Conservation (phyloP, 2,329 filamentous ascomycete species). For the Aspergillus thermomutatus region DNA sequence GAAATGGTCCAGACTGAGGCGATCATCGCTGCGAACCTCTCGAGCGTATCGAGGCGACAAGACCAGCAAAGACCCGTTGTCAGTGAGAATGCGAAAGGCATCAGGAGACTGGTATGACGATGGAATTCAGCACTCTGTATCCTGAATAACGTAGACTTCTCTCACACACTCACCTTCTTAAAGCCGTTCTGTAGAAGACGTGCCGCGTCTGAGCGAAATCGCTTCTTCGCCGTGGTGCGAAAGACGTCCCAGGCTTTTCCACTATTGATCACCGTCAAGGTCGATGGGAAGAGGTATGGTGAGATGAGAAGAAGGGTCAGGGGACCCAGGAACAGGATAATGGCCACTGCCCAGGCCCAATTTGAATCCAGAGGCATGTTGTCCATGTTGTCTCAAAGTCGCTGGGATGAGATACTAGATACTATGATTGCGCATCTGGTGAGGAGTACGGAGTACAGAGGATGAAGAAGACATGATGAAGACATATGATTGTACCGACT, state of each 20-base stretch:
- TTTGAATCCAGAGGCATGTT: neutral
- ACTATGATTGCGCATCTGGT: neutral
- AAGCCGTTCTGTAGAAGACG: neutral
- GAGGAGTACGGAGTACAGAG: neutral
- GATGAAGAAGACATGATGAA: neutral
- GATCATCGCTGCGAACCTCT: no score
- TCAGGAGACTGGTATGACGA: no score
- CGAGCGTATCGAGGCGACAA: no score
- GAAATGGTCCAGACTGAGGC: no score
- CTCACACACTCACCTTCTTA: neutral
- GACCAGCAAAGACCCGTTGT: no score
- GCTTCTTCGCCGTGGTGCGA: neutral
- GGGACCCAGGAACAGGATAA: neutral
- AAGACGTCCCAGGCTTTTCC: neutral
- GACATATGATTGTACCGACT: neutral
- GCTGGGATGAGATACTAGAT: neutral
- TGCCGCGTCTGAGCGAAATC: neutral
- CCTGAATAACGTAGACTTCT: no score
- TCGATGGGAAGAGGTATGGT: neutral
- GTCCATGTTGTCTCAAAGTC: no score
- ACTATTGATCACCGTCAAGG: neutral
- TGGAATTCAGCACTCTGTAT: no score
- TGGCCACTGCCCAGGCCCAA: neutral
- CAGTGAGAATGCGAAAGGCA: no score
- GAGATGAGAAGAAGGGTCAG: no score